Base-by-base conservation (phyloP, 352 stramenopile species). In the Globisporangium alternatum region DNA sequence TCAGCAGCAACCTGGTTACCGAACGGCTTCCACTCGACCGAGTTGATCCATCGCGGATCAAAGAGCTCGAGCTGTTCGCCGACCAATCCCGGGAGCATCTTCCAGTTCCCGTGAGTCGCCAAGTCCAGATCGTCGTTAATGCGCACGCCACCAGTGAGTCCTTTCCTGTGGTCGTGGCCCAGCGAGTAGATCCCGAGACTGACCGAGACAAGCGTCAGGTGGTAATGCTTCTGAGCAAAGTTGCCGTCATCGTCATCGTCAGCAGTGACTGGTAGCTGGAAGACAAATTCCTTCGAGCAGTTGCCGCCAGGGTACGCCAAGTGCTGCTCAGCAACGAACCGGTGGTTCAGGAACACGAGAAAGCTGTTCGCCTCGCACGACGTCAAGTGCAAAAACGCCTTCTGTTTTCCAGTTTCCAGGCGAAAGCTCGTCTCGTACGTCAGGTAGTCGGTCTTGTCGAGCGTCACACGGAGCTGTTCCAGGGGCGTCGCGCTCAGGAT, bases 51-150 rank as follows among this genome's bases (percentile, higher is more conserved):
- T 54, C 74, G 54, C 8, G 65, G 67, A 48, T 76, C 66, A 66
- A 79, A 87, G 37, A 91, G 79, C 49, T 83, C 69, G 28, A 89
- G 66, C n/a, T 87, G 67, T 56, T 91, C 82, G 28, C 80, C 82
- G n/a, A 91, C 58, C 28, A 91, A 70, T 10, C 71, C 67, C 12
- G 80, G 76, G 21, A 83, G 81, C 80, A 89, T 91, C 48, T 69
- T 70, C 82, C 82, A 91, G 25, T 72, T 48, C 0, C 64, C 56
- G 33, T 44, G 21, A 2, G 13, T 49, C 10, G 71, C 64, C 21
- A 86, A 54, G 58, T 75, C 70, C 39, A 70, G 65, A 47, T 71
- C 54, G 5, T 69, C 58, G 33, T 80, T 77, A 41, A 91, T 62
- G 49, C 51, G 70, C 22, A 91, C 77, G 30, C 68, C 70, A 1